Percentiles rank a stretch among this genome's conserved stretches.
Conservation (phyloP, 805 yeast species). For the Nakazawaea ernobii region DNA sequence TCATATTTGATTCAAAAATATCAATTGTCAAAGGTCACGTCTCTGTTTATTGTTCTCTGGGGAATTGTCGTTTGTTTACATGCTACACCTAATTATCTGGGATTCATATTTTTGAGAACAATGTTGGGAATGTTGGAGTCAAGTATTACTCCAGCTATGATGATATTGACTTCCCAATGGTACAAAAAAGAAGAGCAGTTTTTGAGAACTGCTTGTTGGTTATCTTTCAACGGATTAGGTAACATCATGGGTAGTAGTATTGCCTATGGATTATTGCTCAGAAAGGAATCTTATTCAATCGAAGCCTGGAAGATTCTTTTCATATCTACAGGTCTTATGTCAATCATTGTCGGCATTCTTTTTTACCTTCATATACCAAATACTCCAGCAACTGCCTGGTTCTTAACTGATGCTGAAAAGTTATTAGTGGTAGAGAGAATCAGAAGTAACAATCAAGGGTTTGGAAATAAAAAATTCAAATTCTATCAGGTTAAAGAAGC, state of each 20-base stretch:
- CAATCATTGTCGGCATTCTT: constrained; percentile 43
- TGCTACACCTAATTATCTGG: constrained; percentile 30
- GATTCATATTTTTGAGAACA: constrained; percentile 38
- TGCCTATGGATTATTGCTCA: constrained; percentile 44
- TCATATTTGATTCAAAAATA: constrained; percentile 31
- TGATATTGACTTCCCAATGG: constrained; percentile 48
- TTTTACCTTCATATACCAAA: constrained; percentile 41
- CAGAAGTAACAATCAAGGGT: constrained; percentile 50
- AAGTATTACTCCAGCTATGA: constrained; percentile 44
- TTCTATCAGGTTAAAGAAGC: constrained; percentile 49
- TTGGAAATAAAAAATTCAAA: constrained; percentile 50
- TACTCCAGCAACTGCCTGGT: constrained; percentile 30
- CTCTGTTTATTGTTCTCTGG: constrained; percentile 28
- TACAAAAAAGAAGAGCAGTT: constrained; percentile 42
- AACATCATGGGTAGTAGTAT: constrained; percentile 40
- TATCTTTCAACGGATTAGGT: constrained; percentile 35
- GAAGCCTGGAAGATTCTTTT: constrained; percentile 58
- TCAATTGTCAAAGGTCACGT: constrained; percentile 31
- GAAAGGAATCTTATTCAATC: constrained; percentile 29
- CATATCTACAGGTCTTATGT: constrained; percentile 54
- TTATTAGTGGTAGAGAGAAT: constrained; percentile 44
- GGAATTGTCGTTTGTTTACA: constrained; percentile 25
- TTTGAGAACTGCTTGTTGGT: constrained; percentile 33
- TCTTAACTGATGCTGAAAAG: constrained; percentile 34
- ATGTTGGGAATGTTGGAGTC: constrained; percentile 45